Percentiles rank a stretch among this genome's conserved stretches.
Conservation (phyloP, 2,329 filamentous ascomycete species). For the Trichothecium roseum region DNA sequence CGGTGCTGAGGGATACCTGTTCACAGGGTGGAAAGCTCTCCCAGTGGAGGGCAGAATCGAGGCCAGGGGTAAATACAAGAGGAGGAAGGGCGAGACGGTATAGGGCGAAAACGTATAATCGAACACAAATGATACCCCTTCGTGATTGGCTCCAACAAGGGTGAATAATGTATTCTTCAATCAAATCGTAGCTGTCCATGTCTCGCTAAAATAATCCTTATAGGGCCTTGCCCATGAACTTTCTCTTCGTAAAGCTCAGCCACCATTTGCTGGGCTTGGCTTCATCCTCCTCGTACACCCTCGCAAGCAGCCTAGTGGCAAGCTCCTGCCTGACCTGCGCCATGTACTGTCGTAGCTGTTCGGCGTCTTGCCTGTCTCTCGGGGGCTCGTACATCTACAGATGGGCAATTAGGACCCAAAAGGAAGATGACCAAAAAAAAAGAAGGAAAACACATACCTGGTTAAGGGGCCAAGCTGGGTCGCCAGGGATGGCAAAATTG, state of each 20-base stretch:
- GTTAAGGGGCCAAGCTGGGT: conserved; percentile 86
- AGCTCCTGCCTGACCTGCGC: conserved; percentile 90
- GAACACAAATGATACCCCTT: background rate
- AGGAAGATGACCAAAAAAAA: background rate
- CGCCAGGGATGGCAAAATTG: conserved; percentile 90
- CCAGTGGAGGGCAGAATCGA: conserved; percentile 72
- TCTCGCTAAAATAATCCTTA: conserved; percentile 23
- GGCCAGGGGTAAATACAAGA: conserved; percentile 70
- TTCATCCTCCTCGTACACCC: conserved; percentile 76
- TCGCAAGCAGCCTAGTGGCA: conserved; percentile 67
- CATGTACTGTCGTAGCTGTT: conserved; percentile 80
- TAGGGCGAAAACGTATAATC: background rate
- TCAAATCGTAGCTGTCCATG: background rate
- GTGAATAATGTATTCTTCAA: background rate
- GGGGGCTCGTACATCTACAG: conserved; percentile 77
- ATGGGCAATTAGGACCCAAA: conserved; percentile 5
- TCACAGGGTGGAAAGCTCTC: conserved; percentile 72
- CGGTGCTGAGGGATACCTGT: conserved; percentile 82
- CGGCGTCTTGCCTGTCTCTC: conserved; percentile 76
- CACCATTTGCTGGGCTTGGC: conserved; percentile 78
- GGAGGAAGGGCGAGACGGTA: conserved; percentile 44
- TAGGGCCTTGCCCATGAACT: conserved; percentile 96
- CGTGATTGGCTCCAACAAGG: background rate
- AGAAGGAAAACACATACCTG: conserved; percentile 42
- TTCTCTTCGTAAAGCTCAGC: conserved; percentile 97